phyloP scores from a whole-genome alignment of 257 asterid species.

The Solanum stenotomum region DNA sequence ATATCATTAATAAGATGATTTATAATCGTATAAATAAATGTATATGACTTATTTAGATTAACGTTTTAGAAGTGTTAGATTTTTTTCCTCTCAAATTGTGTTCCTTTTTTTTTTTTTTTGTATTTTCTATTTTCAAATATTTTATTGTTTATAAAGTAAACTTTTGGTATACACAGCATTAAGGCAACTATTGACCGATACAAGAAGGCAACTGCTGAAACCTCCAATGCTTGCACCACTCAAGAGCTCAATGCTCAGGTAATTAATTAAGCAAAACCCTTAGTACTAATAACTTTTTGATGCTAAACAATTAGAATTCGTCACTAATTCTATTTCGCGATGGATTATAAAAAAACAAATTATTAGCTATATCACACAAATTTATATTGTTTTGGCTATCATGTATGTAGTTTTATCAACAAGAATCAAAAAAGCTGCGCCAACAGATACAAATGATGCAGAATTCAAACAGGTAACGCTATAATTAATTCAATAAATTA shows the following conservation, averaged over 20 bases:
- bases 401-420: constrained; percentile 54
- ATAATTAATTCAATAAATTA: not conserved
- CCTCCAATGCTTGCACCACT: constrained; percentile 50
- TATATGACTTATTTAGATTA: not conserved
- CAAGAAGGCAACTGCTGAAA: constrained; percentile 61
- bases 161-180: constrained; percentile 29
- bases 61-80: not conserved
- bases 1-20: not conserved
- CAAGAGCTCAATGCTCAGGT: constrained; percentile 91
- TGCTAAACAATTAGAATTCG: not conserved
- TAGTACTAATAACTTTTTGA: not conserved
- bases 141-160: not conserved
- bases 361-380: not conserved
- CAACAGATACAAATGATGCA: constrained; percentile 90
- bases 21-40: not conserved
- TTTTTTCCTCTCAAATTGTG: not conserved
- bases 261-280: not conserved
- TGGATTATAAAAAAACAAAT: not conserved
- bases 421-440: constrained; percentile 77
- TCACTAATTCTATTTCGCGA: not conserved
- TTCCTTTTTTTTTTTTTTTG: too few relatives aligned
- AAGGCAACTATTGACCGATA: constrained; percentile 68
- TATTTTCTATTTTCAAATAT: not conserved
- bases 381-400: not conserved
- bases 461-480: constrained; percentile 52